phyloP scores from a whole-genome alignment of 345 rosid species.

The Fremontodendron californicum region DNA sequence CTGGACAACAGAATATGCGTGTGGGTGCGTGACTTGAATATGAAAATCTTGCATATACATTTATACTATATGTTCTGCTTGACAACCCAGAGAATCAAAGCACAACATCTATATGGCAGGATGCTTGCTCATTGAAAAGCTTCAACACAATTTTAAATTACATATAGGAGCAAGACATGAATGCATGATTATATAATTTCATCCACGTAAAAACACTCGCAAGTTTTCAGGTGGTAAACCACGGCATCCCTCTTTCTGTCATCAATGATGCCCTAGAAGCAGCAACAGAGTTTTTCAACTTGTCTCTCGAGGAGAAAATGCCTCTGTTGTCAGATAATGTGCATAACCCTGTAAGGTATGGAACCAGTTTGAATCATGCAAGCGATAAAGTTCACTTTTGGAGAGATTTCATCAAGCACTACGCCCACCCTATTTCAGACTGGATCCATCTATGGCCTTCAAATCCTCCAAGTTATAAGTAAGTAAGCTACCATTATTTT shows the following conservation, averaged over 20 bases:
- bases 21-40: neutral
- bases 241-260: constrained; percentile 36
- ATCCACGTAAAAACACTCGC: constrained; percentile 10
- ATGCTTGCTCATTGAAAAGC: neutral
- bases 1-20: neutral
- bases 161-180: neutral
- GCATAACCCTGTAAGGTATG: constrained; percentile 52
- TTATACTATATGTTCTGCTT: neutral
- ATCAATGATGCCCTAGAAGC: constrained; percentile 43
- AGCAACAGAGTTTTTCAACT: constrained; percentile 48
- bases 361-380: constrained; percentile 55
- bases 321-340: constrained; percentile 39
- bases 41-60: neutral
- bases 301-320: constrained; percentile 55
- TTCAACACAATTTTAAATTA: neutral
- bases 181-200: constrained; percentile 3
- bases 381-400: constrained; percentile 50
- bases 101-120: neutral
- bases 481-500: constrained; percentile 28
- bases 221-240: constrained; percentile 44
- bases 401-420: constrained; percentile 68
- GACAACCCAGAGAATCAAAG: neutral
- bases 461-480: constrained; percentile 59
- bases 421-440: constrained; percentile 52
- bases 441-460: constrained; percentile 65